Conservation (phyloP, 1,139 yeast genomes). For the Suhomyces coccinellae region DNA sequence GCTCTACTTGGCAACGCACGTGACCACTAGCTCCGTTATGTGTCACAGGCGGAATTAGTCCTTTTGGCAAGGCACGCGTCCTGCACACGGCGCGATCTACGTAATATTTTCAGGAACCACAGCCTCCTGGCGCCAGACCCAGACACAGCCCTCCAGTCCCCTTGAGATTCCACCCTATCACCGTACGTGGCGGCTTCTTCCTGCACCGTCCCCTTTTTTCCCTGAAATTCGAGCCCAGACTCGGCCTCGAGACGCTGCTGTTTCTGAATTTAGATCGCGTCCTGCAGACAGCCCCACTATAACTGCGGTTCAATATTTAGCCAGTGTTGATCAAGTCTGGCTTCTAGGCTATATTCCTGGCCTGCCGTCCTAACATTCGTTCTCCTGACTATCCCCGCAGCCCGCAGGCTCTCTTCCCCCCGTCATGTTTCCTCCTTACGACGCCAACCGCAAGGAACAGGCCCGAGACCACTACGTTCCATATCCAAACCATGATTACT, state of each 20-base stretch:
- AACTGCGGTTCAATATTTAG: too few relatives aligned
- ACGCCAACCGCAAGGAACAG: not conserved
- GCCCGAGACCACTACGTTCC: conserved; percentile 7
- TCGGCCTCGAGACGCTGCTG: too few relatives aligned
- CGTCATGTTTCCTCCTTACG: conserved; percentile 9
- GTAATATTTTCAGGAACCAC: not conserved
- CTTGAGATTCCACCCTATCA: too few relatives aligned
- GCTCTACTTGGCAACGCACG: too few relatives aligned
- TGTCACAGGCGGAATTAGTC: not conserved
- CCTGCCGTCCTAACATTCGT: not conserved
- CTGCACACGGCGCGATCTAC: not conserved
- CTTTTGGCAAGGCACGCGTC: not conserved
- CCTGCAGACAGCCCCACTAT: not conserved
- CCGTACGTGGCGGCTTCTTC: too few relatives aligned
- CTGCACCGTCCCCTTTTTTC: not conserved
- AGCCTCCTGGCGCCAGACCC: not conserved
- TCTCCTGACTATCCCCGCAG: not conserved
- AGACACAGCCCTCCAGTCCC: not conserved
- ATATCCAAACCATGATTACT: conserved; percentile 1
- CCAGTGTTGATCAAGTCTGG: too few relatives aligned
- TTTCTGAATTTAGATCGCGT: too few relatives aligned
- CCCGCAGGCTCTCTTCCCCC: not conserved
- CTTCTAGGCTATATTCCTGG: too few relatives aligned
- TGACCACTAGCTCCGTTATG: not conserved
- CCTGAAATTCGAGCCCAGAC: not conserved